Conservation (phyloP, 495 filamentous ascomycete genomes). For the Trypethelium eluteriae region DNA sequence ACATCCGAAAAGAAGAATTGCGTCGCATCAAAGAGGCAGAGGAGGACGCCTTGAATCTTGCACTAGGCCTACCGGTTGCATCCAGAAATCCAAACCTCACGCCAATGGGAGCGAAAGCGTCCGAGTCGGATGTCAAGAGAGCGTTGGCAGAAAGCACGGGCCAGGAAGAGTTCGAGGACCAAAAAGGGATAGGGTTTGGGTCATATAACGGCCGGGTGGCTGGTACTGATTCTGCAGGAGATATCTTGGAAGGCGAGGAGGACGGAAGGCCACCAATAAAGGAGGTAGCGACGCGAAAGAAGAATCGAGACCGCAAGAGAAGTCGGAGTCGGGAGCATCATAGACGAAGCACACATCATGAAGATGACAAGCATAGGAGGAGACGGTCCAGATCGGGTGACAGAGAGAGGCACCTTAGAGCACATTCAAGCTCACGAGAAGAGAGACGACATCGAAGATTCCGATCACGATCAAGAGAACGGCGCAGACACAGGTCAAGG, state of each 20-base stretch:
- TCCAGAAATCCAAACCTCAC: conserved; percentile 29
- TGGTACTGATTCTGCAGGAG: background rate
- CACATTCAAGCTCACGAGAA: conserved; percentile 16
- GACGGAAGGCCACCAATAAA: background rate
- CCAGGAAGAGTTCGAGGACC: conserved; percentile 20
- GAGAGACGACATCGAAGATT: conserved; percentile 14
- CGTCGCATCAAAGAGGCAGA: conserved; percentile 82
- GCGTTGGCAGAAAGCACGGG: conserved; percentile 29
- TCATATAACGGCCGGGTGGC: conserved; percentile 13
- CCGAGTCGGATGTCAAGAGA: conserved; percentile 27
- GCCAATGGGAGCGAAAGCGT: conserved; percentile 29
- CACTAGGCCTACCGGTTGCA: conserved; percentile 65
- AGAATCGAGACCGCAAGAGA: conserved; percentile 15
- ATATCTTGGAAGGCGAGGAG: conserved; percentile 11
- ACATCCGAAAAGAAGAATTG: conserved; percentile 63
- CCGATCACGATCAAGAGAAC: conserved; percentile 13
- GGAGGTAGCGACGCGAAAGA: background rate
- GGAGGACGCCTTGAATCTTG: conserved; percentile 76
- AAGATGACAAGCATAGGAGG: conserved; percentile 13
- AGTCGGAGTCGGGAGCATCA: conserved; percentile 10
- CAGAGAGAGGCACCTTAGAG: conserved; percentile 12
- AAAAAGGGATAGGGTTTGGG: conserved; percentile 21
- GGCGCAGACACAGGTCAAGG: conserved; percentile 12
- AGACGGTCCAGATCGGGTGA: conserved; percentile 22
- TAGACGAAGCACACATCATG: conserved; percentile 11